phyloP scores from a whole-genome alignment of 1,139 yeast species.

The Trichomonascaceae sp. region DNA sequence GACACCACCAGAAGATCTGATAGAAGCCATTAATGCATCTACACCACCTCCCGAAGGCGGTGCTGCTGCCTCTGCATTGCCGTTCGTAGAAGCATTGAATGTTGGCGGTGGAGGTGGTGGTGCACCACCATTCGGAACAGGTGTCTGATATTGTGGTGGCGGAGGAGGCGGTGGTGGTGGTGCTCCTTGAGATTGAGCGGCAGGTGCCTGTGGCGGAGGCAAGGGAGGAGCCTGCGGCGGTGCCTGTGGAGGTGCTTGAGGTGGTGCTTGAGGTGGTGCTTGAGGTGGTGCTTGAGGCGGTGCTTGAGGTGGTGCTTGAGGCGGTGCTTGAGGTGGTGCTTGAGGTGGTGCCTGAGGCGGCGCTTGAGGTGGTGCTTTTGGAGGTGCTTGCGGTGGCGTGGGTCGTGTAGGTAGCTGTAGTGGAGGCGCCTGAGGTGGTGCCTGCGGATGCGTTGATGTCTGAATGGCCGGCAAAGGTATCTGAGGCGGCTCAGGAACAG shows the following conservation, averaged over 20 bases:
- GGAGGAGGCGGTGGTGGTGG: conserved; percentile 21
- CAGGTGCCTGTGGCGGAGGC: conserved; percentile 25
- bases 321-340: conserved; percentile 21
- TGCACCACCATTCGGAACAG: conserved; percentile 20
- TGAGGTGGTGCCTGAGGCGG: conserved; percentile 10
- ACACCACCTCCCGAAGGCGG: conserved; percentile 48
- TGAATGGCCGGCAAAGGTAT: conserved; percentile 8
- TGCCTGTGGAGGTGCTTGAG: conserved; percentile 29
- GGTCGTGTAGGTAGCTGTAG: conserved; percentile 18
- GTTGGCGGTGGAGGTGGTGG: conserved; percentile 32
- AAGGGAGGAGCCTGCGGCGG: conserved; percentile 27
- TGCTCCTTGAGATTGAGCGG: conserved; percentile 21
- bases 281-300: conserved; percentile 28
- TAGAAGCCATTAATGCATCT: conserved; percentile 83
- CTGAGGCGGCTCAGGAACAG: conserved; percentile 17
- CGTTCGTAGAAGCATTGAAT: conserved; percentile 17
- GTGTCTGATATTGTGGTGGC: conserved; percentile 28
- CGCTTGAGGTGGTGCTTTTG: conserved; percentile 1
- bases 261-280: conserved; percentile 20
- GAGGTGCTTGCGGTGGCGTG: conserved; percentile 22
- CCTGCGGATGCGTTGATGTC: conserved; percentile 4
- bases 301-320: conserved; percentile 35
- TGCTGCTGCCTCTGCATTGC: conserved; percentile 30
- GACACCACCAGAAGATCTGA: conserved; percentile 72
- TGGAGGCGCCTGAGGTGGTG: conserved; percentile 14